phyloP scores from a whole-genome alignment of 2,329 filamentous ascomycete genomes.

The Chaetomiaceae sp. region DNA sequence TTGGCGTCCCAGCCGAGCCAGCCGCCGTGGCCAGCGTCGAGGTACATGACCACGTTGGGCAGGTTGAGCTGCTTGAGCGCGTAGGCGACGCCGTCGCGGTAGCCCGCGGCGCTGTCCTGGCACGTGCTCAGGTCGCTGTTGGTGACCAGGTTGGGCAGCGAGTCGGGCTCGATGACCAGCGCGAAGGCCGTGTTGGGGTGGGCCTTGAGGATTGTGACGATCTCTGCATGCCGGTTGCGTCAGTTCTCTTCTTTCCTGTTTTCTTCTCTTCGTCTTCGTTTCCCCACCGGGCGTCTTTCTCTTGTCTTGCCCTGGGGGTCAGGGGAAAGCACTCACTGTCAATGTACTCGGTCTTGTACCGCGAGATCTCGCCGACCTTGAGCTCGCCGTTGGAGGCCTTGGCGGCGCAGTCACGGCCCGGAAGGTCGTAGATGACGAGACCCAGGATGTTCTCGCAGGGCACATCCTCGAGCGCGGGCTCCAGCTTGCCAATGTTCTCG shows the following conservation, averaged over 20 bases:
- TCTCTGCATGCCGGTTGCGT: slow-evolving; percentile 34
- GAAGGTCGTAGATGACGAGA: slow-evolving; percentile 59
- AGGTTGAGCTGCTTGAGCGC: slow-evolving; percentile 53
- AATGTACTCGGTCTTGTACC: slow-evolving; percentile 40
- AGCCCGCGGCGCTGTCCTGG: slow-evolving; percentile 47
- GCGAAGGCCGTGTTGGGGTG: slow-evolving; percentile 48
- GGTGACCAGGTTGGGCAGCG: slow-evolving; percentile 58
- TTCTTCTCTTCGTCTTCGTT: neutral
- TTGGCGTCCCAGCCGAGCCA: slow-evolving; percentile 62
- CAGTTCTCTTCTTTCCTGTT: neutral
- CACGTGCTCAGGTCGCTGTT: slow-evolving; percentile 53
- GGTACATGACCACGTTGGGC: slow-evolving; percentile 58
- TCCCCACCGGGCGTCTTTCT: too few relatives aligned
- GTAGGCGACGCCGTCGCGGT: slow-evolving; percentile 52
- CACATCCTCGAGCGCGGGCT: slow-evolving; percentile 34
- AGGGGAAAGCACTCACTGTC: slow-evolving; percentile 31
- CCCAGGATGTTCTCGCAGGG: slow-evolving; percentile 37
- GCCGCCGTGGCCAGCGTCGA: slow-evolving; percentile 59
- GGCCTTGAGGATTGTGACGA: slow-evolving; percentile 46
- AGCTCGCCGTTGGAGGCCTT: slow-evolving; percentile 60
- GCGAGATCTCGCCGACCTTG: slow-evolving; percentile 45
- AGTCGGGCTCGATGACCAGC: slow-evolving; percentile 54
- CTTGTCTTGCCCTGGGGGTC: too few relatives aligned
- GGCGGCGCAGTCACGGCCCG: slow-evolving; percentile 59
- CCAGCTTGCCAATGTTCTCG: slow-evolving; percentile 34